Evolutionary conservation across 805 yeast genomes (phyloP).

Genomic region (Tetrapisispora pingtungensis): DNA sequence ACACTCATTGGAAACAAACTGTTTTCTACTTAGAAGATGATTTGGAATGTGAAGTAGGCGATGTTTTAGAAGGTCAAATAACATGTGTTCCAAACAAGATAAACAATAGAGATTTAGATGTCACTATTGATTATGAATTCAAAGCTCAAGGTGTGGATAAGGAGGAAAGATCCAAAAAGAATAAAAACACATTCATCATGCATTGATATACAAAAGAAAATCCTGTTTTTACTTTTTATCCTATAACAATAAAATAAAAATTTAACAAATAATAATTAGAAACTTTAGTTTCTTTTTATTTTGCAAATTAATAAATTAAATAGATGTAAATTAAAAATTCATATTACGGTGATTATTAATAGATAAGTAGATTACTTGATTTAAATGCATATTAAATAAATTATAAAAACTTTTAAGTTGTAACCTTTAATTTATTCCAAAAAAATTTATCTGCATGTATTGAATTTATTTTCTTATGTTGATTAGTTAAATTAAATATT

Average conservation of each 20-base stretch:
- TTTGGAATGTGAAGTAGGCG: conserved; percentile 67
- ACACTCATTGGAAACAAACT: conserved; percentile 99
- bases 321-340: not conserved
- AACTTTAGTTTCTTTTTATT: not conserved
- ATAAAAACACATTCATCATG: conserved; percentile 60
- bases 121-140: conserved; percentile 52
- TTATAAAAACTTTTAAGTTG: too few species aligned
- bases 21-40: conserved; percentile 84
- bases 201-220: conserved; percentile 33
- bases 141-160: conserved; percentile 34
- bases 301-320: not conserved
- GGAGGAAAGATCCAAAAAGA: conserved; percentile 45
- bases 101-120: conserved; percentile 87
- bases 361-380: not conserved
- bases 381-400: not conserved
- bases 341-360: not conserved
- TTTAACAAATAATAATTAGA: too few species aligned
- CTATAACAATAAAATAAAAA: too few species aligned
- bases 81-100: conserved; percentile 63
- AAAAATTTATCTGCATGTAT: too few species aligned
- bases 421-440: too few species aligned
- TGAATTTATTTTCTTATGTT: too few species aligned
- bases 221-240: too few species aligned
- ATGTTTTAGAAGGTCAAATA: conserved; percentile 58
- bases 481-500: too few species aligned